phyloP scores from a whole-genome alignment of 805 yeast species.

The Komagataella populi region DNA sequence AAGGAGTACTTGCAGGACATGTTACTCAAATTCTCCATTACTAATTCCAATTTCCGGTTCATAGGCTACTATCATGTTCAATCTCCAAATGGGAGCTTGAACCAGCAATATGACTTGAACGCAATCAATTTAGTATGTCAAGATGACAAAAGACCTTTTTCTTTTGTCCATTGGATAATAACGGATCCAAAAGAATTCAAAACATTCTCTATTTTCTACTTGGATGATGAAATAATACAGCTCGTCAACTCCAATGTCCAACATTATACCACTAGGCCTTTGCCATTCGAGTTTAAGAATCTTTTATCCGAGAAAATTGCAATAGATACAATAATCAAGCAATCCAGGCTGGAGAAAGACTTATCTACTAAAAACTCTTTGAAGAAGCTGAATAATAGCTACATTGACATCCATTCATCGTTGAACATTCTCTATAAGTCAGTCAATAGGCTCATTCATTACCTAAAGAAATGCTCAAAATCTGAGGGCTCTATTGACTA shows the following conservation, averaged over 20 bases:
- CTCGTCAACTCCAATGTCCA: background rate
- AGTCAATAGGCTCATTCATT: background rate
- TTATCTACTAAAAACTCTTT: background rate
- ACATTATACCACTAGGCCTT: background rate
- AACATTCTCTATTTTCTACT: background rate
- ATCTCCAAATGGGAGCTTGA: background rate
- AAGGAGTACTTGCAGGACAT: background rate
- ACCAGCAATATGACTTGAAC: background rate
- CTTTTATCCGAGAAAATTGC: background rate
- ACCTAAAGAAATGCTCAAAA: background rate
- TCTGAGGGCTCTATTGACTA: background rate
- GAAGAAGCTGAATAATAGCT: background rate
- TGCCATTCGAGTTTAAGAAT: background rate
- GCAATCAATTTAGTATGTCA: background rate
- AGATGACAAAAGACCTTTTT: background rate
- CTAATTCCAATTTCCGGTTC: background rate
- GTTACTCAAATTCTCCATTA: background rate
- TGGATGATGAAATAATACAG: background rate
- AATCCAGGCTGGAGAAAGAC: background rate
- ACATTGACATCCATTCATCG: background rate
- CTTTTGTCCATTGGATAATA: background rate
- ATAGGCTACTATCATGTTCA: background rate
- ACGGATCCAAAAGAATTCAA: background rate
- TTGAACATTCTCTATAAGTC: background rate
- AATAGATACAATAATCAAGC: background rate